phyloP scores from a whole-genome alignment of 208 protist species.

The Wallacemonas collosoma region DNA sequence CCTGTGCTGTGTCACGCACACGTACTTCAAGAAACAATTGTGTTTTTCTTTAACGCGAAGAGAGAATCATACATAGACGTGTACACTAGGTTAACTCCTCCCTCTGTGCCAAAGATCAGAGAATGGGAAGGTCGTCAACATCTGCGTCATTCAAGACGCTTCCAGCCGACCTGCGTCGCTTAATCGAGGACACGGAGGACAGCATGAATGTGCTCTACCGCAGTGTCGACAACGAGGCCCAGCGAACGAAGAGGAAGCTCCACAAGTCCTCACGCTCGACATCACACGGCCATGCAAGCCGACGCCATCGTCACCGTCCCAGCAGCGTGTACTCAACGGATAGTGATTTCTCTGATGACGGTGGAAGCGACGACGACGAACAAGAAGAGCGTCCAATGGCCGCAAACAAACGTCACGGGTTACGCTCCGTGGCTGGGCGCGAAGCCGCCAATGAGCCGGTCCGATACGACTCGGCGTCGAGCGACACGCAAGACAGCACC shows the following conservation, averaged over 20 bases:
- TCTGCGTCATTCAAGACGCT: slow-evolving; percentile 21
- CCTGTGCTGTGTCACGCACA: too few species aligned
- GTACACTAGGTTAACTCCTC: neutral
- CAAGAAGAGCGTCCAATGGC: too few species aligned
- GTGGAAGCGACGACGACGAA: neutral
- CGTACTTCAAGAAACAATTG: too few species aligned
- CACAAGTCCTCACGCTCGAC: neutral
- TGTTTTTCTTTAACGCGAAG: neutral
- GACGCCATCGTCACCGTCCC: neutral
- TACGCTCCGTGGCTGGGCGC: too few species aligned
- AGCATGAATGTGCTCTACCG: slow-evolving; percentile 73
- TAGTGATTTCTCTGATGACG: neutral
- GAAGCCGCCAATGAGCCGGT: too few species aligned
- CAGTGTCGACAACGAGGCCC: slow-evolving; percentile 24
- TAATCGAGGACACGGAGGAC: slow-evolving; percentile 68
- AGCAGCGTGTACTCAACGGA: neutral
- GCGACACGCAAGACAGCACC: too few species aligned
- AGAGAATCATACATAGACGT: neutral
- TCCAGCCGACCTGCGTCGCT: slow-evolving; percentile 41
- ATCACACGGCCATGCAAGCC: neutral
- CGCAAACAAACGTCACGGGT: too few species aligned
- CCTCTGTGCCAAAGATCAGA: too few species aligned
- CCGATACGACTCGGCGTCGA: too few species aligned
- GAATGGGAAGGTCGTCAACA: neutral
- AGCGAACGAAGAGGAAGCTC: neutral